phyloP scores from a whole-genome alignment of 2,329 filamentous ascomycete genomes.

The Ophiostoma quercus region DNA sequence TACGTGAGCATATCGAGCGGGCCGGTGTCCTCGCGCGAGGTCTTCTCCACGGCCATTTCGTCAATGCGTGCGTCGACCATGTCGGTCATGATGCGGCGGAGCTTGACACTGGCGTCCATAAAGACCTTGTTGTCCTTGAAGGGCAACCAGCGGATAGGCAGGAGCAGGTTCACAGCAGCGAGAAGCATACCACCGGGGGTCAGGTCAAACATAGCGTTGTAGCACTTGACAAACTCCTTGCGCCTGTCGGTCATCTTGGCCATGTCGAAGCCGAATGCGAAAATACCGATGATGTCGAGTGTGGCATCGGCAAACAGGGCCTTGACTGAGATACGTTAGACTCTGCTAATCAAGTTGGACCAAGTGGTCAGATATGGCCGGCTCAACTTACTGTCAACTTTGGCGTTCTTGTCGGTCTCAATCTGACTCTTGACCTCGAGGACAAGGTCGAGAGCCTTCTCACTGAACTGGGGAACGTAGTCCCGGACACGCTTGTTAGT shows the following conservation, averaged over 20 bases:
- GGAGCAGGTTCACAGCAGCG: conserved; percentile 20
- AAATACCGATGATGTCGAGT: conserved; percentile 36
- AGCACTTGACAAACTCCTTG: conserved; percentile 33
- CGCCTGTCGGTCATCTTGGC: conserved; percentile 29
- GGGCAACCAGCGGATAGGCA: conserved; percentile 34
- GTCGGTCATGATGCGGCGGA: conserved; percentile 35
- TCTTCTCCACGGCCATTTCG: background rate
- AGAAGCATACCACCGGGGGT: conserved; percentile 18
- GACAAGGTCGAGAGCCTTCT: conserved; percentile 34
- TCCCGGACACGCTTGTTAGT: conserved; percentile 36
- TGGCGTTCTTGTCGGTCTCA: background rate
- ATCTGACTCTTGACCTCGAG: background rate
- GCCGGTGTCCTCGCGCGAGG: background rate
- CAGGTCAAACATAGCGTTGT: conserved; percentile 34
- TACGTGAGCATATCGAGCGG: conserved; percentile 30
- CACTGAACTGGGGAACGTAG: conserved; percentile 37
- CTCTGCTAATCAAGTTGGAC: background rate
- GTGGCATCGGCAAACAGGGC: conserved; percentile 33
- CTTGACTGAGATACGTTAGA: conserved; percentile 25
- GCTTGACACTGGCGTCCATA: conserved; percentile 33
- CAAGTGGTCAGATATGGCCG: background rate
- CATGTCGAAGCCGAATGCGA: conserved; percentile 36
- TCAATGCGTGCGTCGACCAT: conserved; percentile 29
- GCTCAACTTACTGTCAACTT: background rate
- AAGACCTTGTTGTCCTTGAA: conserved; percentile 39